phyloP scores from a whole-genome alignment of 75 land plant species.

The Larix kaempferi region DNA sequence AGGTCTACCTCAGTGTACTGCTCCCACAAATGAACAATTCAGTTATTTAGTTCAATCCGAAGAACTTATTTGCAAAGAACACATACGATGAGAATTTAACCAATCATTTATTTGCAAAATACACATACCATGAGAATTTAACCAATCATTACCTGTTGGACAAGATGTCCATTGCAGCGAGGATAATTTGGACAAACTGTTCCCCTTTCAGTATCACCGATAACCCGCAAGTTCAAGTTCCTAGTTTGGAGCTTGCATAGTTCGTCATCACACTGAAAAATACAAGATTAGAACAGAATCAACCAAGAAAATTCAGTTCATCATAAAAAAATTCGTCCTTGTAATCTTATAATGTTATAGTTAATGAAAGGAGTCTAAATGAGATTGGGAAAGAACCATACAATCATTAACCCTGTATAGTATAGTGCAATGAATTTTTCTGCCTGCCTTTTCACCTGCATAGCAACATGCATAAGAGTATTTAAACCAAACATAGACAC shows the following conservation, averaged over 20 bases:
- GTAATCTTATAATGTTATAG: background rate
- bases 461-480: background rate
- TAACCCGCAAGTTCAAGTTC: constrained; percentile 53
- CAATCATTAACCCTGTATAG: constrained; percentile 85
- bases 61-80: constrained; percentile 5
- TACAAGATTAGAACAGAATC: background rate
- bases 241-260: constrained; percentile 81
- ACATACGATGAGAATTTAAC: no score
- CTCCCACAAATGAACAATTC: constrained; percentile 1
- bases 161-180: constrained; percentile 83
- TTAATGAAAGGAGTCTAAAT: background rate
- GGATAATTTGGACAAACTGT: constrained; percentile 96
- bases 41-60: background rate
- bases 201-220: constrained; percentile 91
- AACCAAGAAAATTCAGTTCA: background rate
- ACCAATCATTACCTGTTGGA: constrained; percentile 57
- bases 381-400: constrained; percentile 23
- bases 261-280: constrained; percentile 93
- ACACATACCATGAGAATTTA: background rate
- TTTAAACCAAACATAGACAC: background rate
- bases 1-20: constrained; percentile 93
- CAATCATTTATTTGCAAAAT: no score
- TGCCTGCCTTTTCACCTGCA: constrained; percentile 81
- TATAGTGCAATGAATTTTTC: constrained; percentile 74
- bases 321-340: background rate